These are phyloP conservation scores for Protomyces inundatus DNA, from an alignment of 1,139 yeast genomes.

Conservation along the genomic window DNA sequence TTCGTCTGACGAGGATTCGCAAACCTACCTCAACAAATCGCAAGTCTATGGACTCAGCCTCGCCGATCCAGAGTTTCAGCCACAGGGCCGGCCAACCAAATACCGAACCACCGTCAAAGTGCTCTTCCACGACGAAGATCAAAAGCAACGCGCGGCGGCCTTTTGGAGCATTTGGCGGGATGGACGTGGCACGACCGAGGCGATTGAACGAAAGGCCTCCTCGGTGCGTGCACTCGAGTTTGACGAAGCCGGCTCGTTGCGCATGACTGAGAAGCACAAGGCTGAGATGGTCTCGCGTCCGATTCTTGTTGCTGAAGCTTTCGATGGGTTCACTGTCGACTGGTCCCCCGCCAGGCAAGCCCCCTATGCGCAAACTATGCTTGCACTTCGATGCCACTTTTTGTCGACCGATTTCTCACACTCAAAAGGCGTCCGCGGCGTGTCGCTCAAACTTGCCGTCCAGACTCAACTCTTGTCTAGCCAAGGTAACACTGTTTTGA, in stretches of 20 bases:
- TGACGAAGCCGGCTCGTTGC: background rate
- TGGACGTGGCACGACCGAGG: background rate
- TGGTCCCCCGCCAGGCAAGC: background rate
- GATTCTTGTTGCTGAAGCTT: background rate
- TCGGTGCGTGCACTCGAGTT: background rate
- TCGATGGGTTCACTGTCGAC: background rate
- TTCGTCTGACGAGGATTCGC: background rate
- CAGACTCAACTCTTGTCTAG: background rate
- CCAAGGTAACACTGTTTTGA: background rate
- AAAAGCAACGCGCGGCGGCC: background rate
- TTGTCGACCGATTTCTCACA: conserved; percentile 6
- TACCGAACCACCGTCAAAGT: background rate
- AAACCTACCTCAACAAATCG: conserved; percentile 2
- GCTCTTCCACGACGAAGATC: background rate
- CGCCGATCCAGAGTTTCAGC: background rate
- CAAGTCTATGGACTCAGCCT: background rate
- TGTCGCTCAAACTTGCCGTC: background rate
- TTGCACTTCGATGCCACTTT: background rate
- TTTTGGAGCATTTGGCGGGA: conserved; percentile 6
- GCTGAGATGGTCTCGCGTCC: background rate
- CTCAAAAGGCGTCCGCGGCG: conserved; percentile 4
- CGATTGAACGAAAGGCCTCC: background rate
- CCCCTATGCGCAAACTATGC: background rate
- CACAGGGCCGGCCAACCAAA: background rate
- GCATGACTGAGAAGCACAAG: background rate